Evolutionary conservation across 805 yeast species (phyloP).

Genomic region (Saccharomycopsis fodiens): DNA sequence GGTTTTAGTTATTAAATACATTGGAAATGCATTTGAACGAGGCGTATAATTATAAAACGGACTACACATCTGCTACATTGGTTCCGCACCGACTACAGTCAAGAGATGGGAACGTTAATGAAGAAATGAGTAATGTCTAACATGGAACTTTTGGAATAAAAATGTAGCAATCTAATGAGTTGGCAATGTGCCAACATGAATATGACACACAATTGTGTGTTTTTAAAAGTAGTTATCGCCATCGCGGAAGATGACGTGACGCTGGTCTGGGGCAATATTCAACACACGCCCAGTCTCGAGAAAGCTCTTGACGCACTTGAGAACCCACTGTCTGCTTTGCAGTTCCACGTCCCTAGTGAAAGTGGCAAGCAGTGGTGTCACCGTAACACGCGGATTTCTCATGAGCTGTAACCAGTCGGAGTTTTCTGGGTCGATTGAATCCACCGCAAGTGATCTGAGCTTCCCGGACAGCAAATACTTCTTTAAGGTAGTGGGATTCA

Average conservation of each 20-base stretch:
- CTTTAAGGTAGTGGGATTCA: slow-evolving; percentile 8
- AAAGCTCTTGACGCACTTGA: slow-evolving; percentile 10
- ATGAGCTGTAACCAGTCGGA: background rate
- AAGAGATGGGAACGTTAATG: too few species aligned
- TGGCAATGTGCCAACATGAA: too few species aligned
- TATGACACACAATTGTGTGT: too few species aligned
- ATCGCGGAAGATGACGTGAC: background rate
- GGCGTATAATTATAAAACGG: too few species aligned
- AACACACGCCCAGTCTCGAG: slow-evolving; percentile 12
- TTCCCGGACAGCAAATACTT: slow-evolving; percentile 2
- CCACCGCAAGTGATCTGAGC: slow-evolving; percentile 10
- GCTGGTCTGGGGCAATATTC: slow-evolving; percentile 47
- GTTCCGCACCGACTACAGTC: too few species aligned
- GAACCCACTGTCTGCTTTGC: slow-evolving; percentile 12
- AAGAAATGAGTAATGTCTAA: too few species aligned
- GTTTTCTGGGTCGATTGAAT: slow-evolving; percentile 11
- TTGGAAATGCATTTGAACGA: too few species aligned
- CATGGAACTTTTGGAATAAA: too few species aligned
- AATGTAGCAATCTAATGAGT: too few species aligned
- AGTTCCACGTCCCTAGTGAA: slow-evolving; percentile 6
- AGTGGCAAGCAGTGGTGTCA: slow-evolving; percentile 6
- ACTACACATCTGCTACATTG: background rate
- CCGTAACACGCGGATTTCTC: slow-evolving; percentile 3
- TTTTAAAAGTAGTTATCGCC: background rate
- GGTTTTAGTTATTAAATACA: too few species aligned